These are phyloP conservation scores for Kitagawia praeruptora DNA, from an alignment of 129 eudicot species.

Conservation along the genomic window DNA sequence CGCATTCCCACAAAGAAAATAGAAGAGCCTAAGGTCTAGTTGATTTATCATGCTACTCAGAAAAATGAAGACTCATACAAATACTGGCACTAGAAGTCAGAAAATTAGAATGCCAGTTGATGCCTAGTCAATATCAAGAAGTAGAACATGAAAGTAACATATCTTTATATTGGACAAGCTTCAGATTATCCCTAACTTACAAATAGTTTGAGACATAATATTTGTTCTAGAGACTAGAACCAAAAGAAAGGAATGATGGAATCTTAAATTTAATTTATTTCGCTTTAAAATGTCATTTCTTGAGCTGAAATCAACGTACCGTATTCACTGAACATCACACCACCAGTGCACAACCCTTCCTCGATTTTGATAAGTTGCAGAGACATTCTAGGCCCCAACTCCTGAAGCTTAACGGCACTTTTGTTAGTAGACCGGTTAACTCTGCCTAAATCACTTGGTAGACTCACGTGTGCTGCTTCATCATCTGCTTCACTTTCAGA, in stretches of 20 bases:
- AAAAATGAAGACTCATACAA: background rate
- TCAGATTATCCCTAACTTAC: background rate
- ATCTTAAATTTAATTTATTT: background rate
- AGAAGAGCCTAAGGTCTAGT: background rate
- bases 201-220: background rate
- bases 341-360: constrained; percentile 89
- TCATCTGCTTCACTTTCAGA: constrained; percentile 98
- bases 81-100: background rate
- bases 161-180: background rate
- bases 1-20: background rate
- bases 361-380: constrained; percentile 81
- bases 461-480: constrained; percentile 86
- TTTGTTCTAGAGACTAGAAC: background rate
- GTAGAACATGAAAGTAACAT: background rate
- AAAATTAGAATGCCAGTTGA: background rate
- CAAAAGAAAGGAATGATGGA: background rate
- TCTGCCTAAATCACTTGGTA: constrained; percentile 65
- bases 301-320: constrained; percentile 32
- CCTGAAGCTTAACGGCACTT: constrained; percentile 99
- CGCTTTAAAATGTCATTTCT: background rate
- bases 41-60: background rate
- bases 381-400: constrained; percentile 93
- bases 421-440: constrained; percentile 74
- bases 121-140: background rate
- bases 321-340: constrained; percentile 55